Conservation (phyloP, 2,329 filamentous ascomycete species). For the Chalaropsis ovoidea region DNA sequence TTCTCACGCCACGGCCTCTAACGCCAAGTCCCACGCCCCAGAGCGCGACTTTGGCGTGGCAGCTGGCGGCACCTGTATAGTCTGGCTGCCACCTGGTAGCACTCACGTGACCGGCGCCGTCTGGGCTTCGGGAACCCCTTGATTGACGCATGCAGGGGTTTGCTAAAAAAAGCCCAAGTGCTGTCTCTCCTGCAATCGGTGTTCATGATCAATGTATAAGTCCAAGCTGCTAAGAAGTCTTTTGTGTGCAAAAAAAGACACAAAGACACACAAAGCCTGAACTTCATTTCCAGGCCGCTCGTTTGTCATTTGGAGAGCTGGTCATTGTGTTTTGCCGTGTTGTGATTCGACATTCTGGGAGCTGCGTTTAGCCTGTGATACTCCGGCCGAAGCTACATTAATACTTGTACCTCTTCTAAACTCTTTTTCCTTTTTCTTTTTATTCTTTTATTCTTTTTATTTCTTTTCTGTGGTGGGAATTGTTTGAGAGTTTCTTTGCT, state of each 20-base stretch:
- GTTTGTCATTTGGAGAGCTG: neutral
- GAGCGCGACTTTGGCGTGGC: neutral
- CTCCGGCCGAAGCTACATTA: neutral
- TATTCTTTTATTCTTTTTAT: constrained; percentile 10
- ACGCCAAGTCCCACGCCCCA: neutral
- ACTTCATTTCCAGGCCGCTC: neutral
- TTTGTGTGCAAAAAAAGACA: neutral
- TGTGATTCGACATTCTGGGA: too few relatives aligned
- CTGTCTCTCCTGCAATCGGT: neutral
- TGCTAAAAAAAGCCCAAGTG: neutral
- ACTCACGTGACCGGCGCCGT: neutral
- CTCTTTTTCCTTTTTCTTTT: constrained; percentile 6
- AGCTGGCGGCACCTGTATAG: neutral
- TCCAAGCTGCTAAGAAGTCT: neutral
- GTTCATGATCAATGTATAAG: neutral
- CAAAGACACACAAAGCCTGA: neutral
- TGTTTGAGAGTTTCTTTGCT: neutral
- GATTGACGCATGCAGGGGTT: constrained; percentile 6
- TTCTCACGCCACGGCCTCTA: neutral
- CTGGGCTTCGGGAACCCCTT: neutral
- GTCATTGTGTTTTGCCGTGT: too few relatives aligned
- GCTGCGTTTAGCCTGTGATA: constrained; percentile 7
- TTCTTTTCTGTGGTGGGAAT: neutral
- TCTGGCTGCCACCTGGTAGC: neutral
- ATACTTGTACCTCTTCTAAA: neutral